phyloP scores from a whole-genome alignment of 345 rosid species.

The Populus pruinosa region DNA sequence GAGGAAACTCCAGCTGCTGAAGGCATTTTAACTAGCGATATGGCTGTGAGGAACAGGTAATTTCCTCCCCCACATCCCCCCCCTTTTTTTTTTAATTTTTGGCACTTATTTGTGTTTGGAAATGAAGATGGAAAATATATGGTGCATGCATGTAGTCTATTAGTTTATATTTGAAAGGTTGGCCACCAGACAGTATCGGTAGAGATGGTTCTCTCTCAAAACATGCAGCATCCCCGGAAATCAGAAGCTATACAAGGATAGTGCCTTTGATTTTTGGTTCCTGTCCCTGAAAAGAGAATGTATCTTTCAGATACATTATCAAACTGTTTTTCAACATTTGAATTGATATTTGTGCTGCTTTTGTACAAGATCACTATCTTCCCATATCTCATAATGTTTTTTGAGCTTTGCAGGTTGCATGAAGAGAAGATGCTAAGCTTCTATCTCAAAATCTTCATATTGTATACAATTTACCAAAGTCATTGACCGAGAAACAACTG shows the following conservation, averaged over 20 bases:
- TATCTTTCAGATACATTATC: not conserved
- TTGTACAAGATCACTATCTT: not conserved
- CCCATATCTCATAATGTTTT: slow-evolving; percentile 1
- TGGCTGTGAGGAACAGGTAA: slow-evolving; percentile 65
- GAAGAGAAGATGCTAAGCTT: slow-evolving; percentile 82
- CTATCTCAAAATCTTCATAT: slow-evolving; percentile 91
- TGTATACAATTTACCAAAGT: slow-evolving; percentile 79
- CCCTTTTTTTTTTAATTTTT: no score
- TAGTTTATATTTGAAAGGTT: not conserved
- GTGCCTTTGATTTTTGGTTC: not conserved
- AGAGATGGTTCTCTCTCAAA: not conserved
- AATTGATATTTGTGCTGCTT: not conserved
- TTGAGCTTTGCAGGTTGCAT: slow-evolving; percentile 54
- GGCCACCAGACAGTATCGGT: not conserved
- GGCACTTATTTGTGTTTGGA: slow-evolving; percentile 3
- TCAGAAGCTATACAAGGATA: not conserved
- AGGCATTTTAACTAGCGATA: slow-evolving; percentile 80
- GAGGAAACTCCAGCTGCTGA: slow-evolving; percentile 88
- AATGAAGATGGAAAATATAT: not conserved
- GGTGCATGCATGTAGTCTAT: not conserved
- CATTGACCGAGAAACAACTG: slow-evolving; percentile 64
- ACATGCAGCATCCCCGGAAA: not conserved
- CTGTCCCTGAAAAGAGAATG: not conserved
- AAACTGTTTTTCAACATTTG: not conserved
- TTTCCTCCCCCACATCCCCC: slow-evolving; percentile 6